Evolutionary conservation across 345 rosid species (phyloP), one percentile per base, ranked within the genome.

Genomic region (Lepidium aucheri): DNA sequence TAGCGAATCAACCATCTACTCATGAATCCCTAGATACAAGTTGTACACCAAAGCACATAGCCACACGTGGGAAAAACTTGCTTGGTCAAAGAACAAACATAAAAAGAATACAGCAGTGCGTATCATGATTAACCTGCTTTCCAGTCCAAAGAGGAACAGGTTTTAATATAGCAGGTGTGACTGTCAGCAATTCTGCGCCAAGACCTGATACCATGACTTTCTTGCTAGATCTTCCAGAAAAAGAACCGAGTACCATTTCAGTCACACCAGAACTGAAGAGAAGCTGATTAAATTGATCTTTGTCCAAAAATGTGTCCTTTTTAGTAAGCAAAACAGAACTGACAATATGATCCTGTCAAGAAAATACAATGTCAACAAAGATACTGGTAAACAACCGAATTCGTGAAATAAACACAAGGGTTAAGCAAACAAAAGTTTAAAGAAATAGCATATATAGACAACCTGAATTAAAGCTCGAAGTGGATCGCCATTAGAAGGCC

Each of bases 61-160:
- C 45, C 17, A 56, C 47, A 46, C 24, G 30, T 47, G 65, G 60
- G 32, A 53, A 22, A 22, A 53, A 43, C 47, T 39, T 53, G 34
- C 46, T 43, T 61, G 47, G 26, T 46, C 40, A 64, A 38, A 38
- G 53, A 41, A 65, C 24, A 14, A 49, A 57, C 32, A 34, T 22
- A 57, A 50, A 28, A 18, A 38, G 4, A 12, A 59, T 18, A 32
- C 15, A 58, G 20, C 40, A 28, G 55, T 11, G 34, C 46, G 49
- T 49, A 26, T 45, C 35, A 56, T 33, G 65, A 64, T 68, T 56
- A 26, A 94, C 99, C 99, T 94, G 99, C 75, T 94, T 94, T 73
- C 99, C 99, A 0, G 97, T 88, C 99, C 99, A 94, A 33, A 86
- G 89, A 67, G 91, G 88, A 67, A 77, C 76, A 30, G 99, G 99